A percentile compares a stretch with the other conserved stretches of the same genome.
phyloP scores from a whole-genome alignment of 495 filamentous ascomycete species.

The Lasiosphaeria hispida region DNA sequence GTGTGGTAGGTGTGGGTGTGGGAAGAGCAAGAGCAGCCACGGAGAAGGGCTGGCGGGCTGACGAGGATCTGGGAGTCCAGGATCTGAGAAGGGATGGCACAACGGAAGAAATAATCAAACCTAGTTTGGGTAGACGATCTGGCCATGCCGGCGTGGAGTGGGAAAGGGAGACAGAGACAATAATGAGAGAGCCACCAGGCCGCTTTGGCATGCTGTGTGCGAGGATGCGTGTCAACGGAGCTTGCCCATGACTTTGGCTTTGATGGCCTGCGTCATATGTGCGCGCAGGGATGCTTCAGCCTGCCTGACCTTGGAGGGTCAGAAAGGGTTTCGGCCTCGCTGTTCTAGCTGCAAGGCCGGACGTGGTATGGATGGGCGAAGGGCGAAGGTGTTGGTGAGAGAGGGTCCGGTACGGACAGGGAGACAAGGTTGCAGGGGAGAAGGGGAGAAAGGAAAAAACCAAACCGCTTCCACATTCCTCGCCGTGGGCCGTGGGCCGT shows the following conservation, averaged over 20 bases:
- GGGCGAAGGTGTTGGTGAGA: conserved; percentile 17
- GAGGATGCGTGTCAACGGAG: conserved; percentile 34
- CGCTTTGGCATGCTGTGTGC: conserved; percentile 36
- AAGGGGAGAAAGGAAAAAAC: conserved; percentile 13
- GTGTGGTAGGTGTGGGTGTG: background rate
- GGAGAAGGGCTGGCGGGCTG: background rate
- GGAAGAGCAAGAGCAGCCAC: background rate
- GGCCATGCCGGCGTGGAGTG: conserved; percentile 26
- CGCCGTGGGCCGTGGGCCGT: conserved; percentile 17
- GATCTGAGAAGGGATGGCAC: conserved; percentile 7
- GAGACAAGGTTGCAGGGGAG: conserved; percentile 22
- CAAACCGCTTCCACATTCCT: conserved; percentile 19
- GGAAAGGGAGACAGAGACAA: conserved; percentile 22
- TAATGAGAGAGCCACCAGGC: conserved; percentile 23
- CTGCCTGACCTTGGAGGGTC: conserved; percentile 30
- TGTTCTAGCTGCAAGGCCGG: conserved; percentile 26
- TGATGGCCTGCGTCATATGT: conserved; percentile 35
- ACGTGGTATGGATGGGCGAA: conserved; percentile 29
- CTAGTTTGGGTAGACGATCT: conserved; percentile 26
- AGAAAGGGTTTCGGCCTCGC: conserved; percentile 32
- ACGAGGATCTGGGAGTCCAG: background rate
- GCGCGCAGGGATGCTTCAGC: conserved; percentile 34
- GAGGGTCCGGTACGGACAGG: background rate
- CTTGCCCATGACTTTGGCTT: conserved; percentile 32
- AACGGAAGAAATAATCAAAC: conserved; percentile 25